phyloP scores from a whole-genome alignment of 192 early-diverging fungal species.

The Kappamyces sp. region DNA sequence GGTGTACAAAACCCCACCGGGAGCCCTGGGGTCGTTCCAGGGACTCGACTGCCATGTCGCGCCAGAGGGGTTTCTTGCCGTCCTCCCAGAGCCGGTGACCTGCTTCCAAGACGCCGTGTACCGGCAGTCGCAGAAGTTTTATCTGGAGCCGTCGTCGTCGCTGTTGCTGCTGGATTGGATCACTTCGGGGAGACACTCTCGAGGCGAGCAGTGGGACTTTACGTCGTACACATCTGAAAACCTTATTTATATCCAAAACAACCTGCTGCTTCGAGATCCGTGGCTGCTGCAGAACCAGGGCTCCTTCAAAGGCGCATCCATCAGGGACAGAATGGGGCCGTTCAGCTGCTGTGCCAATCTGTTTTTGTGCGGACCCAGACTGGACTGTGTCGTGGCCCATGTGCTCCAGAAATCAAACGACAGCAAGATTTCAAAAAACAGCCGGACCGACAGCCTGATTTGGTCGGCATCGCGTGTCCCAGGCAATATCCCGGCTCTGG shows the following conservation, averaged over 20 bases:
- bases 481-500: background rate
- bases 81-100: slow-evolving; percentile 75
- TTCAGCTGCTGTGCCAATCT: slow-evolving; percentile 61
- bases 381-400: background rate
- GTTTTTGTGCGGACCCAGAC: slow-evolving; percentile 47
- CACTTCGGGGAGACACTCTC: slow-evolving; percentile 63
- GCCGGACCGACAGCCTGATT: background rate
- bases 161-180: slow-evolving; percentile 80
- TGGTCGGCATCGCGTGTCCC: slow-evolving; percentile 16
- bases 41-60: slow-evolving; percentile 20
- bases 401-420: background rate
- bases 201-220: slow-evolving; percentile 74
- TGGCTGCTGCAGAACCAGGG: slow-evolving; percentile 43
- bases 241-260: slow-evolving; percentile 23
- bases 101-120: slow-evolving; percentile 64
- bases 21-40: slow-evolving; percentile 2
- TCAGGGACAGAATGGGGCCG: slow-evolving; percentile 43
- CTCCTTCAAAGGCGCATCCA: slow-evolving; percentile 23
- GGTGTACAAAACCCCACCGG: slow-evolving; percentile 50
- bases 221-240: slow-evolving; percentile 48
- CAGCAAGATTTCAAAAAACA: background rate
- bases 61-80: slow-evolving; percentile 36
- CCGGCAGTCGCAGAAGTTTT: slow-evolving; percentile 54
- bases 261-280: slow-evolving; percentile 32
- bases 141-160: slow-evolving; percentile 41